These are phyloP conservation scores for Pichia manshurica DNA, from an alignment of 805 yeast species.

Conservation along the genomic window DNA sequence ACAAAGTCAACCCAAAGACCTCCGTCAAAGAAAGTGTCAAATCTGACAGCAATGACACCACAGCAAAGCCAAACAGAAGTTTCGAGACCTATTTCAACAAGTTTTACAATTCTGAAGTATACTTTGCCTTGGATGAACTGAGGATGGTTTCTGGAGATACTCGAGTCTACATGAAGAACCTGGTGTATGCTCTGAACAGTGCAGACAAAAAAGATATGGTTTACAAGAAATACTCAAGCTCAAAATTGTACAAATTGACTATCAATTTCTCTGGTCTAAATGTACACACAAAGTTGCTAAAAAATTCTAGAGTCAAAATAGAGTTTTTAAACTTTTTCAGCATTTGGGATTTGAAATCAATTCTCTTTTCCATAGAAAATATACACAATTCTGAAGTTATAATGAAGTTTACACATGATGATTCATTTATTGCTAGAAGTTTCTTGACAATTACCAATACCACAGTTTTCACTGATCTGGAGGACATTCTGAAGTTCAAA, in stretches of 20 bases:
- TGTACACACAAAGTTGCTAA: background rate
- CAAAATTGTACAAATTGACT: slow-evolving; percentile 12
- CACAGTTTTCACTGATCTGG: slow-evolving; percentile 14
- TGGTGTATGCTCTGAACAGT: slow-evolving; percentile 10
- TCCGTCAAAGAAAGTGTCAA: too few relatives aligned
- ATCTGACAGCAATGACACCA: background rate
- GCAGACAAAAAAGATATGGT: slow-evolving; percentile 8
- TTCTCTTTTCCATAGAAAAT: slow-evolving; percentile 8
- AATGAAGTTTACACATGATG: slow-evolving; percentile 11
- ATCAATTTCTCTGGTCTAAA: slow-evolving; percentile 12
- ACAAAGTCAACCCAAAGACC: too few relatives aligned
- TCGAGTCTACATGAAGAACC: slow-evolving; percentile 10
- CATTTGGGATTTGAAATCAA: slow-evolving; percentile 10
- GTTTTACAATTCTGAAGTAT: slow-evolving; percentile 6
- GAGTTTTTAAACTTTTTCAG: slow-evolving; percentile 17
- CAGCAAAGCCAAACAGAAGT: background rate
- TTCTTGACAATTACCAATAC: slow-evolving; percentile 20
- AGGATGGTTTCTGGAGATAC: background rate
- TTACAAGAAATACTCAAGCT: slow-evolving; percentile 3
- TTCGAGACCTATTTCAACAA: slow-evolving; percentile 7
- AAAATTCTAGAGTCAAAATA: slow-evolving; percentile 6
- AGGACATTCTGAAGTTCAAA: slow-evolving; percentile 12
- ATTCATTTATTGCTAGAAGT: slow-evolving; percentile 20
- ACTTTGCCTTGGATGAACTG: slow-evolving; percentile 15
- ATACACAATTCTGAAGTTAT: slow-evolving; percentile 13